These are phyloP conservation scores for Pleurotus tuoliensis DNA, from an alignment of 768 basidiomycete species.

Conservation along the genomic window DNA sequence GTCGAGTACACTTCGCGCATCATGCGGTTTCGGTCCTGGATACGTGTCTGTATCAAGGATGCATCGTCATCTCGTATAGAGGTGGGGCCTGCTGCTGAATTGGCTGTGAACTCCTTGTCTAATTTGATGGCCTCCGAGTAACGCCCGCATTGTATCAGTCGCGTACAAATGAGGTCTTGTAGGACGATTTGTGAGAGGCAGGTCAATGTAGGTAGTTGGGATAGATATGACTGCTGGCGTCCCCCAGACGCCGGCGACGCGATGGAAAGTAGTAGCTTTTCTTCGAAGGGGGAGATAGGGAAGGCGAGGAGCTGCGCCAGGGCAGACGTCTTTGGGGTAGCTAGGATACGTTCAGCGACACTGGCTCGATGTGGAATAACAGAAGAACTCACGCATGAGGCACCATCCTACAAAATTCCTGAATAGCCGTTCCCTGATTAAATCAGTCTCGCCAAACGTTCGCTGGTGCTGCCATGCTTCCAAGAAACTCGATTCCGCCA, in stretches of 20 bases:
- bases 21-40: conserved; percentile 59
- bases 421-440: conserved; percentile 51
- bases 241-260: conserved; percentile 50
- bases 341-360: conserved; percentile 27
- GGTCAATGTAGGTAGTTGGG: conserved; percentile 13
- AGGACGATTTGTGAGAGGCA: conserved; percentile 47
- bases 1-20: conserved; percentile 66
- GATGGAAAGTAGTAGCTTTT: conserved; percentile 49
- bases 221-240: conserved; percentile 18
- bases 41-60: conserved; percentile 28
- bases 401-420: conserved; percentile 64
- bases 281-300: conserved; percentile 65
- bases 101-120: conserved; percentile 56
- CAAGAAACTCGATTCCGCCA: conserved; percentile 58
- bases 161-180: conserved; percentile 77
- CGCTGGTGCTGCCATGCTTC: conserved; percentile 78
- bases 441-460: conserved; percentile 58
- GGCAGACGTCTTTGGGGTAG: conserved; percentile 52
- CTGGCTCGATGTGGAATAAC: neutral
- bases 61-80: conserved; percentile 20
- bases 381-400: conserved; percentile 54
- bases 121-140: conserved; percentile 73
- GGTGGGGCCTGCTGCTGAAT: conserved; percentile 23
- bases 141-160: conserved; percentile 69
- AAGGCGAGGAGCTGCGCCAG: conserved; percentile 61